Evolutionary conservation across 805 yeast genomes (phyloP).

Genomic region (Candida sakaeoensis): DNA sequence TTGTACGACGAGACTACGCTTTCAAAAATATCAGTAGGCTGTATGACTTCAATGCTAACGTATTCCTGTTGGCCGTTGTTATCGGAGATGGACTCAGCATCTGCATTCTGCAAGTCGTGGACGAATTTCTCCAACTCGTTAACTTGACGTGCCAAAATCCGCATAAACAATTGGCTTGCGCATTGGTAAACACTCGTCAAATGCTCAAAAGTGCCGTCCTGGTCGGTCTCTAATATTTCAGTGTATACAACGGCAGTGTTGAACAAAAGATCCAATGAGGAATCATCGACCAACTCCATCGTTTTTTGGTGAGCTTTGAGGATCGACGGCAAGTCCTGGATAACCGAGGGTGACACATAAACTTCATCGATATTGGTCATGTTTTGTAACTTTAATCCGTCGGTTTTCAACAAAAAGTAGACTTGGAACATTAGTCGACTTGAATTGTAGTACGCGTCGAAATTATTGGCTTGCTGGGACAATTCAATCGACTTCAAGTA

Average conservation of each 20-base stretch:
- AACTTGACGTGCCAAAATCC: slow-evolving; percentile 26
- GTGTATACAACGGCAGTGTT: slow-evolving; percentile 46
- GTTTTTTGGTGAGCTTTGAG: slow-evolving; percentile 39
- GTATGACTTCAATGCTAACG: slow-evolving; percentile 22
- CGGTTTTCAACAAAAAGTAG: slow-evolving; percentile 48
- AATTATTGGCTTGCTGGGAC: slow-evolving; percentile 13
- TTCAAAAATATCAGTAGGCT: slow-evolving; percentile 35
- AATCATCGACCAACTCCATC: slow-evolving; percentile 17
- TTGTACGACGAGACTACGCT: slow-evolving; percentile 27
- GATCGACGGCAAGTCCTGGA: slow-evolving; percentile 35
- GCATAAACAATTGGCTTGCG: slow-evolving; percentile 18
- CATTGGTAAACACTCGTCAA: slow-evolving; percentile 15
- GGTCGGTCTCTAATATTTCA: slow-evolving; percentile 41
- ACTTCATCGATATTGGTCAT: slow-evolving; percentile 33
- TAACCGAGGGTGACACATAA: slow-evolving; percentile 29
- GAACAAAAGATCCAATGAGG: slow-evolving; percentile 42
- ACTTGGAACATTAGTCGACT: slow-evolving; percentile 58
- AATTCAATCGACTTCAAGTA: slow-evolving; percentile 38
- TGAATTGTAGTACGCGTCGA: slow-evolving; percentile 57
- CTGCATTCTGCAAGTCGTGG: slow-evolving; percentile 16
- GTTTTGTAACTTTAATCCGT: slow-evolving; percentile 35
- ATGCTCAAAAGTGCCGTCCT: slow-evolving; percentile 16
- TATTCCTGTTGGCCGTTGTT: slow-evolving; percentile 13
- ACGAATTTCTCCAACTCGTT: slow-evolving; percentile 25
- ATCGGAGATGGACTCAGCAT: background rate